phyloP scores from a whole-genome alignment of 139 green algal genomes.

The Pseudopediastrum boryanum region DNA sequence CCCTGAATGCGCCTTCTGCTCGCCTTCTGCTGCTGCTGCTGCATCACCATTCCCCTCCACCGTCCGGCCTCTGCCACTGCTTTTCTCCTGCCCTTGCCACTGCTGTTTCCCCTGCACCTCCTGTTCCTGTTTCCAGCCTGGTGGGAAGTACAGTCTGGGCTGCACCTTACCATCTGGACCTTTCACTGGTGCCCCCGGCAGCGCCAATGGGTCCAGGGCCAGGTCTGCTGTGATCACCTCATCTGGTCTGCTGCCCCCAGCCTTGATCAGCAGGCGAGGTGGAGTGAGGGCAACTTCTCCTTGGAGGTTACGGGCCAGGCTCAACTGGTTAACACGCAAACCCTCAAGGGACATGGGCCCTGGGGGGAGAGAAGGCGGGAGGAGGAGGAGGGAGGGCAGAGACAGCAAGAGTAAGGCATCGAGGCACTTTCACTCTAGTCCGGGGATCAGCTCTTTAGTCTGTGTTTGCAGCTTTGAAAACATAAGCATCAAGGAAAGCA shows the following conservation, averaged over 20 bases:
- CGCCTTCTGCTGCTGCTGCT: neutral
- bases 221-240: slow-evolving; percentile 79
- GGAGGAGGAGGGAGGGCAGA: neutral
- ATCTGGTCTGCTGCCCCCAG: slow-evolving; percentile 40
- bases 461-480: too few species aligned
- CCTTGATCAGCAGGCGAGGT: slow-evolving; percentile 39
- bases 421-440: too few species aligned
- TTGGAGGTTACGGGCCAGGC: slow-evolving; percentile 40
- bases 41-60: slow-evolving; percentile 3
- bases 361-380: neutral
- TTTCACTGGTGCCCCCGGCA: neutral
- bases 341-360: slow-evolving; percentile 50
- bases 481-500: too few species aligned
- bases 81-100: neutral
- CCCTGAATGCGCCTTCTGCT: neutral
- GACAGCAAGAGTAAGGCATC: neutral
- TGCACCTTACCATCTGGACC: slow-evolving; percentile 19
- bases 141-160: slow-evolving; percentile 23
- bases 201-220: slow-evolving; percentile 42
- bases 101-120: neutral
- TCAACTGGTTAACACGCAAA: slow-evolving; percentile 57
- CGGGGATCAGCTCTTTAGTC: too few species aligned
- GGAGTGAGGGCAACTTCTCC: slow-evolving; percentile 39
- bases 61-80: neutral
- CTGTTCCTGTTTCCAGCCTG: neutral